Evolutionary conservation across 495 filamentous ascomycete genomes (phyloP), one percentile per base, ranked within the genome.

Genomic region (Amniculicola lignicola): DNA sequence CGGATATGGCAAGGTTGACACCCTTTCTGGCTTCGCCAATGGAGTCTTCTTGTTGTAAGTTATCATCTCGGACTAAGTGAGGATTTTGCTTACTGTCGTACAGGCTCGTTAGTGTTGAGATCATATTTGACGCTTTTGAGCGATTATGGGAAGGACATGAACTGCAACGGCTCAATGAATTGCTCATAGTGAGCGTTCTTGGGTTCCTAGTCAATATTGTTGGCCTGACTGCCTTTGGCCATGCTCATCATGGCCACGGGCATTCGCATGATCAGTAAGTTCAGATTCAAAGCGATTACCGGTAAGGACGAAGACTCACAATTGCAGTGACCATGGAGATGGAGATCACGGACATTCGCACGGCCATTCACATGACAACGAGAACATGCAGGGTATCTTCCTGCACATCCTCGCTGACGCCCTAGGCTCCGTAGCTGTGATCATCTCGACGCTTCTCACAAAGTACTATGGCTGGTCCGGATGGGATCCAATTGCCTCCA

Each of bases 371-470:
- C 88, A 94, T 68, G 87, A 87, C 49, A 96, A 94, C 67, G 94
- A 99, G 63, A 99, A 99, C 64, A 97, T 98, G 94, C 84, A 91
- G 56, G 93, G 93, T n/a, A 97, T 99, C 56, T 99, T 92, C 73
- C 74, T 99, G 7, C 93, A 99, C 64, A 88, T 99, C 49, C 76
- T 97, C 3, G 94, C 92, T 7, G 93, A 99, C 67, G 95, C 94
- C 0, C 82, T 97, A 16, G 93, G 93, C 11, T 95, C 90, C 29
- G 87, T 90, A 14, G 91, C 91, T 11, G 93, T 99, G 39, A 95
- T 99, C 49, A 83, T 92, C 37, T 95, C 90, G 10, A 97, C 93
- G 3, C 73, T 88, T 0, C 77, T 96, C 2, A 92, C 94, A 3
- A 85, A 95, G 65, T 86, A 87, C 59, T 82, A 84, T 54, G 85